A percentile compares a stretch with the other conserved stretches of the same genome.
Evolutionary conservation across 2,329 filamentous ascomycete genomes (phyloP).

Genomic region (Hypoxylon sp.): DNA sequence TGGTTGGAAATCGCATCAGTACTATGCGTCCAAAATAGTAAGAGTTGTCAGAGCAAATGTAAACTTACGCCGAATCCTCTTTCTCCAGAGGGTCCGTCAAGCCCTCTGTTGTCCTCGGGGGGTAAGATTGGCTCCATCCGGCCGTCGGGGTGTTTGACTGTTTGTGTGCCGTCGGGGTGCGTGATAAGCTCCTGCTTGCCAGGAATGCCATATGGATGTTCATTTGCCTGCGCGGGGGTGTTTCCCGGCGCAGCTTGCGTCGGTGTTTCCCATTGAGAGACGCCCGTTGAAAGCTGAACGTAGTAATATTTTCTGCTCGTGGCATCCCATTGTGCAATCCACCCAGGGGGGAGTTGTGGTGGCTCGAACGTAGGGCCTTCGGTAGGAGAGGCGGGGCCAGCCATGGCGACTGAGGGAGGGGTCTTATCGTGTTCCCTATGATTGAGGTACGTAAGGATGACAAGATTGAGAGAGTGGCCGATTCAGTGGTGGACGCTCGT

Average conservation of each 20-base stretch:
- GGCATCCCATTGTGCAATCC: constrained; percentile 78
- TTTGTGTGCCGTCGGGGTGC: constrained; percentile 72
- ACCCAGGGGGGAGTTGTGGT: constrained; percentile 72
- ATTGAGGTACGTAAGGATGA: constrained; percentile 20
- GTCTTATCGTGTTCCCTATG: constrained; percentile 39
- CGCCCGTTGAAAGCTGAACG: constrained; percentile 78
- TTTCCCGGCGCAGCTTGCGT: constrained; percentile 73
- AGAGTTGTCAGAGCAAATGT: constrained; percentile 23
- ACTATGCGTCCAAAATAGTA: constrained; percentile 38
- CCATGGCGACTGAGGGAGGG: constrained; percentile 58
- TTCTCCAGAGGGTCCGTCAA: constrained; percentile 67
- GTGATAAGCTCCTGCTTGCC: constrained; percentile 67
- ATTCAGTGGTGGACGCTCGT: constrained; percentile 2
- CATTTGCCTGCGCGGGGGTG: constrained; percentile 66
- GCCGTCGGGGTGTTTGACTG: constrained; percentile 70
- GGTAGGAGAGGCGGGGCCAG: constrained; percentile 69
- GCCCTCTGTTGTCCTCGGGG: constrained; percentile 61
- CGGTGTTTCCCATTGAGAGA: constrained; percentile 80
- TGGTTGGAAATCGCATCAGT: constrained; percentile 52
- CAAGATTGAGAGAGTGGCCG: constrained; percentile 17
- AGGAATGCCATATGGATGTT: constrained; percentile 73
- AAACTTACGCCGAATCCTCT: constrained; percentile 74
- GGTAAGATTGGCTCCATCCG: constrained; percentile 70
- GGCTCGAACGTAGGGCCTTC: constrained; percentile 70
- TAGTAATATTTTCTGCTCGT: constrained; percentile 75